phyloP scores from a whole-genome alignment of 2,329 filamentous ascomycete genomes.

The Claviceps monticola region DNA sequence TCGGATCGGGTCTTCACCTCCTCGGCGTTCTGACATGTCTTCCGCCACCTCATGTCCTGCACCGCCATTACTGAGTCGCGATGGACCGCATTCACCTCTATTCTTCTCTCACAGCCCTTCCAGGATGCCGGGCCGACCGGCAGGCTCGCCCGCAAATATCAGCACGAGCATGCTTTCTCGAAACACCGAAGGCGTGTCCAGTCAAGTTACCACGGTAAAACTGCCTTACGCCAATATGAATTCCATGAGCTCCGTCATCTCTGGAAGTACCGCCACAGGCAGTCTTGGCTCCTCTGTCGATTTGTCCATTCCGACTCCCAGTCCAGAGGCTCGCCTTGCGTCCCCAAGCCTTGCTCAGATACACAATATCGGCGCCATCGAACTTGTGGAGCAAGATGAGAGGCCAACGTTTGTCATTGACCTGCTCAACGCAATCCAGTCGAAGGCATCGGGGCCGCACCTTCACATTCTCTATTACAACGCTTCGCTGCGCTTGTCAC shows the following conservation, averaged over 20 bases:
- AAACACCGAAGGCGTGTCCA: conserved; percentile 28
- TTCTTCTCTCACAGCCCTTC: conserved; percentile 36
- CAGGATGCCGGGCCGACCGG: conserved; percentile 22
- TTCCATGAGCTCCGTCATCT: conserved; percentile 31
- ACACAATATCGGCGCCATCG: conserved; percentile 51
- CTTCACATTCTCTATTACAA: conserved; percentile 58
- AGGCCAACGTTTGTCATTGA: conserved; percentile 67
- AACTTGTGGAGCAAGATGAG: conserved; percentile 63
- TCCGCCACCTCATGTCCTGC: conserved; percentile 12
- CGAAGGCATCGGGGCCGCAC: conserved; percentile 28
- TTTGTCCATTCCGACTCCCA: conserved; percentile 34
- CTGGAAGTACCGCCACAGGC: conserved; percentile 37
- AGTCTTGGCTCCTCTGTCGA: conserved; percentile 41
- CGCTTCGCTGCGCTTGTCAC: conserved; percentile 44
- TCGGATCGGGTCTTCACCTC: conserved; percentile 31
- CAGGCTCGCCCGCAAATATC: conserved; percentile 26
- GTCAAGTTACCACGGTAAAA: conserved; percentile 38
- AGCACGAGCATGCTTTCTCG: conserved; percentile 33
- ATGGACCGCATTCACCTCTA: conserved; percentile 33
- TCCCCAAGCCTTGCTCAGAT: conserved; percentile 34
- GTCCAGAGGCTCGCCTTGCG: conserved; percentile 35
- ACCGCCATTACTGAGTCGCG: conserved; percentile 11
- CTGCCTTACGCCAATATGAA: conserved; percentile 39
- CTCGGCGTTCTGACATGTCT: conserved; percentile 30
- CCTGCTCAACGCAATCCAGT: conserved; percentile 42